Evolutionary conservation across 202 grass and related monocot species (phyloP), one percentile per base, ranked within the genome.

Genomic region (Zoysia matrella): DNA sequence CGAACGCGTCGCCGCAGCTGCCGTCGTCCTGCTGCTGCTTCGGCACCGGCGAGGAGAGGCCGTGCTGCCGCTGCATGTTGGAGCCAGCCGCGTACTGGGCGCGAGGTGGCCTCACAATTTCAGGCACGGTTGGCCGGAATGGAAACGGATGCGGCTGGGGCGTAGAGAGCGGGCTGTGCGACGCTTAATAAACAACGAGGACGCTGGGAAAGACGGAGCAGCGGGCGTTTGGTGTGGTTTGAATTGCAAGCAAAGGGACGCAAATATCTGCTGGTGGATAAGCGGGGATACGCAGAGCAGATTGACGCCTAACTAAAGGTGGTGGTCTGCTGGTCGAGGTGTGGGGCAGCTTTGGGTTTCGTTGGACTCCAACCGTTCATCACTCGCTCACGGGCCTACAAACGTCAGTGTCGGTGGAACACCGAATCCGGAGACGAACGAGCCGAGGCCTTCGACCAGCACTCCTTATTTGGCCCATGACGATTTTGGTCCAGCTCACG

Each of bases 31-130:
- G 22, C 22, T 30, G 22, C 22, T 30, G 22, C 22, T 30, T 30
- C 22, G 22, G 22, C 22, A 30, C 11, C 14, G 76, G 55, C 11
- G 86, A 88, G 81, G 79, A 76, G 86, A 66, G 84, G 70, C 69
- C 22, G 60, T 63, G 76, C 80, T 88, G 86, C 70, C 86, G 6
- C 6, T 88, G 76, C 86, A 88, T 88, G 11, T 84, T 45, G 22
- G 22, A 30, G 22, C 22, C 22, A 30, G 22, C 22, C 22, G 22
- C 22, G 22, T 30, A 30, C 22, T 45, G 5, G 58, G 42, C 47
- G 55, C 5, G 48, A 5, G 56, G 63, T 71, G 71, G 71, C 42
- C 64, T 3, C 65, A 65, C 62, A 40, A 81, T 80, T 44, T 56
- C 67, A 42, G 11, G 74, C 72, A 46, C 70, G 83, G 74, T 63